phyloP scores from a whole-genome alignment of 495 filamentous ascomycete species.

The Hyaloscypha variabilis region DNA sequence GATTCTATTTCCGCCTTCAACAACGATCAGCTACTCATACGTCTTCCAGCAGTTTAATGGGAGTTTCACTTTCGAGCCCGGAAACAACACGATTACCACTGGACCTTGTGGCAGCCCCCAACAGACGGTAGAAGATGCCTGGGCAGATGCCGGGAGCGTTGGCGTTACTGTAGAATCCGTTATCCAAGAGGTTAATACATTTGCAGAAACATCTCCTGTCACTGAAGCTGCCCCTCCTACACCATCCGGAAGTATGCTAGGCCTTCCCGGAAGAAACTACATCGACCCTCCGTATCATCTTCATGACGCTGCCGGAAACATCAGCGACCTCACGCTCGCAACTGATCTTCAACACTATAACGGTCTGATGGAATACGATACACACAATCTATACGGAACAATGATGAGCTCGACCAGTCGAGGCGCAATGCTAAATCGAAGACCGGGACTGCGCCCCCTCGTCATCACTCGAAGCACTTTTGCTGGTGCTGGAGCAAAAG shows the following conservation, averaged over 20 bases:
- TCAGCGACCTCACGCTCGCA: constrained; percentile 74
- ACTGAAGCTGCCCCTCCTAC: no score
- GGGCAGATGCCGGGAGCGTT: no score
- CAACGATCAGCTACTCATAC: no score
- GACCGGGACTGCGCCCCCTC: constrained; percentile 68
- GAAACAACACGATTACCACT: no score
- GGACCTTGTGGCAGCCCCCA: no score
- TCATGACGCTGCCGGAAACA: constrained; percentile 64
- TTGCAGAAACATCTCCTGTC: no score
- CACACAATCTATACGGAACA: constrained; percentile 83
- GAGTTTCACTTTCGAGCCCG: no score
- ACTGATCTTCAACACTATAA: constrained; percentile 76
- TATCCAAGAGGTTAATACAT: no score
- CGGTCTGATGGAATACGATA: constrained; percentile 74
- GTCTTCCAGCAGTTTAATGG: no score
- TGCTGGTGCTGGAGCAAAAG: constrained; percentile 73
- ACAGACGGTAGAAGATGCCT: no score
- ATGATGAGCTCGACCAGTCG: constrained; percentile 49
- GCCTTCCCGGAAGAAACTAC: constrained; percentile 65
- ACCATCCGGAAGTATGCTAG: constrained; percentile 30
- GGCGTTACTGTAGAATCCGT: no score
- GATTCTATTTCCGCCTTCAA: no score
- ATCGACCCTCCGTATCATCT: constrained; percentile 76
- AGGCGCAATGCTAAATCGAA: constrained; percentile 68
- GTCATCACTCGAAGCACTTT: constrained; percentile 88